Base-by-base conservation (phyloP, 805 yeast species). In the Candida pini region DNA sequence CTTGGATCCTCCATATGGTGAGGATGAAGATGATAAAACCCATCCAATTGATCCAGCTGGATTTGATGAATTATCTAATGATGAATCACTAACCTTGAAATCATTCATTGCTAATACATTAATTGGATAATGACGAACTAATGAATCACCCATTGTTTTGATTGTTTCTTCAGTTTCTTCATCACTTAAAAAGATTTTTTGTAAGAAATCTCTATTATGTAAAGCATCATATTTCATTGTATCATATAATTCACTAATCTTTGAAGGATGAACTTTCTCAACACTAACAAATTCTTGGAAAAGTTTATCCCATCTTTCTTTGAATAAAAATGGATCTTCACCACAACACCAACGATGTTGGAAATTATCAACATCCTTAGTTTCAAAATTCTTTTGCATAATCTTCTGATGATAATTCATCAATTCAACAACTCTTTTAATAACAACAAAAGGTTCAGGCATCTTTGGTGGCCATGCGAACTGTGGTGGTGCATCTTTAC, bases 381-480 rank as follows among this genome's bases (percentile, higher is more conserved):
- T 66, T 26, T 68, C 71, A 49, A 81, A 87, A 53, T 89, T 89
- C 59, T 80, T 73, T 36, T 78, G 81, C 94, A 92, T 78, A 34
- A 92, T 76, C 47, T 70, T 73, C 26, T 78, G 78, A 56, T 92
- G 97, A 60, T 82, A 88, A 58, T 80, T 87, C 97, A 92, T 90
- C 51, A 92, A 68, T 51, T 88, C 96, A 27, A 92, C 95, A 18
- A 92, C 98, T 43, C 96, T 69, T 53, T 87, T 85, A 49, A 94
- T 85, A 12, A 92, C 98, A 31, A 80, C 76, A 53, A 87, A 90
- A 2, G 99, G 99, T 54, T 92, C 94, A 0, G 98, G 97, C 85
- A 92, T 88, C 55, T 87, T 87, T 14, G 92, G 85, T 1, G 99
- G 98, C 99, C 99, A 92, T 0, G 98, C 85, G 60, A 92, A 92